These are phyloP conservation scores for Trichophyton rubrum DNA, from an alignment of 2,329 filamentous ascomycete species.

Conservation along the genomic window DNA sequence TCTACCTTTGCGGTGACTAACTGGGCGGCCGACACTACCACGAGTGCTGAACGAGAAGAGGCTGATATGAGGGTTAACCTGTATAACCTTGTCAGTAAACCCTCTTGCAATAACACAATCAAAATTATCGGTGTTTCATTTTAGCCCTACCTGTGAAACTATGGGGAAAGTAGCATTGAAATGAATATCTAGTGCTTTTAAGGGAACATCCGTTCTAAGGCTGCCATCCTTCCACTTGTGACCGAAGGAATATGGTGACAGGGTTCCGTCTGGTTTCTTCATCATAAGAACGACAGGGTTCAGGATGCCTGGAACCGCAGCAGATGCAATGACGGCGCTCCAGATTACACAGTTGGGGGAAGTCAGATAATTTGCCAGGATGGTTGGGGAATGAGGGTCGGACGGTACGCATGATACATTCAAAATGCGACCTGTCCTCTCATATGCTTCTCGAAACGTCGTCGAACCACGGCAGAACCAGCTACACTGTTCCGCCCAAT, in stretches of 20 bases:
- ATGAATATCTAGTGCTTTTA: constrained; percentile 85
- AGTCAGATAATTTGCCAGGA: constrained; percentile 90
- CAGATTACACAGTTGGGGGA: constrained; percentile 95
- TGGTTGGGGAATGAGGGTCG: constrained; percentile 83
- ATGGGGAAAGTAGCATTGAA: constrained; percentile 99
- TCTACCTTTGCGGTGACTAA: constrained; percentile 82
- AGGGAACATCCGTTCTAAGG: constrained; percentile 83
- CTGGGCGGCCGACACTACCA: constrained; percentile 80
- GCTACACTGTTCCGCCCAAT: constrained; percentile 72
- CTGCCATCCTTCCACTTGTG: constrained; percentile 99
- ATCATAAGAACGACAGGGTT: constrained; percentile 91
- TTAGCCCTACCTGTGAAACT: constrained; percentile 45
- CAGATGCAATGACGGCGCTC: constrained; percentile 89
- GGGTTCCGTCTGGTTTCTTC: constrained; percentile 62
- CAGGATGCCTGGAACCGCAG: constrained; percentile 87
- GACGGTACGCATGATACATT: constrained; percentile 95
- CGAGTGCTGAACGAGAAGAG: constrained; percentile 97
- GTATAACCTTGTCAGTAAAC: constrained; percentile 19
- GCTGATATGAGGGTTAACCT: constrained; percentile 96
- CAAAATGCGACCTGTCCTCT: constrained; percentile 82
- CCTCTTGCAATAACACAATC: too few species aligned
- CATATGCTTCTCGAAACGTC: constrained; percentile 90
- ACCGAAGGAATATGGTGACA: constrained; percentile 87
- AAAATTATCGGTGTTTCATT: background rate
- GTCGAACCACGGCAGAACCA: constrained; percentile 89